Base-by-base conservation (phyloP, 2,329 filamentous ascomycete genomes). In the Diaporthe citri region DNA sequence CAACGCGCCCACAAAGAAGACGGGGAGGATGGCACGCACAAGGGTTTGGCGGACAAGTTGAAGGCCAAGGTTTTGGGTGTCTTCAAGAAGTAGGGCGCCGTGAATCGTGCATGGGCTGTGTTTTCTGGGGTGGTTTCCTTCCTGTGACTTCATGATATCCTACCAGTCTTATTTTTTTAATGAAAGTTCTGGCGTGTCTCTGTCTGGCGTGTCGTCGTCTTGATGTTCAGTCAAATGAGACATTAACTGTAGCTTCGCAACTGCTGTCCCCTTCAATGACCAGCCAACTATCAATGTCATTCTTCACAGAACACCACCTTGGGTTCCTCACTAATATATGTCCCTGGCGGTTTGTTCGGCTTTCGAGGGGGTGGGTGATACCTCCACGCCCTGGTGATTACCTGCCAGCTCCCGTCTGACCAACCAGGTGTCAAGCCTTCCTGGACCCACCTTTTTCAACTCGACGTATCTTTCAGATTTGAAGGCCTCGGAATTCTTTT, bases 1-100 rank as follows among this genome's bases (percentile, higher is more conserved):
- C 84, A 87, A 78, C 78, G 84, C 60, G 80, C 80, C 15, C 78
- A 62, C 39, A 79, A 82, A 77, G 79, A 79, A 55, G 67, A 77
- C 43, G 73, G 77, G 46, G 75, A 75, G n/a, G 78, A 77, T 60
- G 75, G 71, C 48, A 78, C 81, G 12, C 83, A 84, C 72, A 78
- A 83, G 64, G 84, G 89, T 43, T 79, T 91, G 74, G 89, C 89
- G 25, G 89, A 91, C 79, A 90, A 88, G 85, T 82, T 91, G 77
- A 91, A 91, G 87, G 76, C 82, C 77, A 91, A 90, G 86, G 80
- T 91, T 57, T 84, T 90, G 73, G 85, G 86, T 25, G 80, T 82
- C 1, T 86, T 88, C 77, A 89, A 88, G 83, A 89, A 89, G 76
- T 86, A 78, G 73, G 48, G 15, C 13, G 34, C 34, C 22, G 31